A percentile compares a stretch with the other conserved stretches of the same genome.
phyloP scores from a whole-genome alignment of 345 rosid species.

The Arabidopsis thaliana region DNA sequence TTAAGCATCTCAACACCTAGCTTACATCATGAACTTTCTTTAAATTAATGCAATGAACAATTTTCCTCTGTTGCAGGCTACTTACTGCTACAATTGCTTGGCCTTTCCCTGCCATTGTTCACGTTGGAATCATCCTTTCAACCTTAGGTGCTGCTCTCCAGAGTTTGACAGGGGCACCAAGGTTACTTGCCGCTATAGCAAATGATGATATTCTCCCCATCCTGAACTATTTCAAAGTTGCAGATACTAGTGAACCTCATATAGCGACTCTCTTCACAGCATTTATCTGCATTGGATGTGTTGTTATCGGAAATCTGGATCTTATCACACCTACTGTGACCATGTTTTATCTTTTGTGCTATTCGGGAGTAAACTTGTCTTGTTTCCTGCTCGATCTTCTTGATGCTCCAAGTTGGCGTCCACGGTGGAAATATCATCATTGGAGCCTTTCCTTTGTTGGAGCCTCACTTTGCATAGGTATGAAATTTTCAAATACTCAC shows the following conservation, averaged over 20 bases:
- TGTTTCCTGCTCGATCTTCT: constrained; percentile 99
- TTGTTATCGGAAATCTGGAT: constrained; percentile 94
- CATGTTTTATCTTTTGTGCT: constrained; percentile 97
- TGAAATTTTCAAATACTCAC: constrained; percentile 30
- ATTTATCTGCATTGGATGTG: constrained; percentile 84
- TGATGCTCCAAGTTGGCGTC: constrained; percentile 99
- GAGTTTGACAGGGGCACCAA: constrained; percentile 97
- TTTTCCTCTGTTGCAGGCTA: constrained; percentile 56
- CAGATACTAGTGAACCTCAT: constrained; percentile 87
- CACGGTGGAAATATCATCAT: constrained; percentile 99
- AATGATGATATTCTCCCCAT: constrained; percentile 98
- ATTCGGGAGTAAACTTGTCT: constrained; percentile 96
- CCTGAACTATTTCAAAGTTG: constrained; percentile 93
- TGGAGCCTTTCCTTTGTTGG: constrained; percentile 98
- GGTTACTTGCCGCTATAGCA: constrained; percentile 99
- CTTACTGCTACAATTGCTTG: constrained; percentile 96
- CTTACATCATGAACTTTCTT: not conserved
- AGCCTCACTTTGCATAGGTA: constrained; percentile 87
- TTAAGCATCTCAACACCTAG: constrained; percentile 12
- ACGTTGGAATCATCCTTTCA: constrained; percentile 93
- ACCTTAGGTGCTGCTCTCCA: constrained; percentile 99
- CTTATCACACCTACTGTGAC: constrained; percentile 96
- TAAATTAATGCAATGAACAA: constrained; percentile 13
- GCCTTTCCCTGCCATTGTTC: constrained; percentile 87
- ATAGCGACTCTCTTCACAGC: constrained; percentile 95